Conservation (phyloP, 768 basidiomycete genomes). For the Russula sp. region DNA sequence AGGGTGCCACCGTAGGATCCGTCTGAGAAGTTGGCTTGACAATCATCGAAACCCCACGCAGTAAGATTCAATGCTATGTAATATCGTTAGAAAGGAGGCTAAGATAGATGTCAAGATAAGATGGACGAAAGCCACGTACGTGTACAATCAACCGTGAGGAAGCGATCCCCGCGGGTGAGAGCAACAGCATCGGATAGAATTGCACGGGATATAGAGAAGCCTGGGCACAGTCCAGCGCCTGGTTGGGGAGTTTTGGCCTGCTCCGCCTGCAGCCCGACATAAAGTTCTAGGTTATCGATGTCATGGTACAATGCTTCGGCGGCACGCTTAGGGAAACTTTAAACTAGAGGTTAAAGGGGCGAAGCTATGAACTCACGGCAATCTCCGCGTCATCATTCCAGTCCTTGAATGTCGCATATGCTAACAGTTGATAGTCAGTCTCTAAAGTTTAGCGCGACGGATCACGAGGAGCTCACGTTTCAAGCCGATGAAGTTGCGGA, state of each 20-base stretch:
- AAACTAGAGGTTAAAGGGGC: background rate
- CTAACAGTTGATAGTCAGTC: constrained; percentile 4
- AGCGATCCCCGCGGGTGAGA: constrained; percentile 75
- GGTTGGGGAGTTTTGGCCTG: constrained; percentile 59
- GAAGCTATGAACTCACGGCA: constrained; percentile 24
- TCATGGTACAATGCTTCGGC: constrained; percentile 66
- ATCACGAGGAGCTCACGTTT: constrained; percentile 45
- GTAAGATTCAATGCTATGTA: constrained; percentile 66
- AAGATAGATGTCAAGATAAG: background rate
- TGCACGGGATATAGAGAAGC: constrained; percentile 81
- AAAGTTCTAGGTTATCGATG: constrained; percentile 77
- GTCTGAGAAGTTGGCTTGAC: constrained; percentile 57
- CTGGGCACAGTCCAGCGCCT: constrained; percentile 77
- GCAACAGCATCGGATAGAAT: constrained; percentile 78
- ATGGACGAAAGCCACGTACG: constrained; percentile 45
- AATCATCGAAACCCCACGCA: constrained; percentile 75
- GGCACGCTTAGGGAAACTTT: constrained; percentile 43
- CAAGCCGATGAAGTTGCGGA: constrained; percentile 60
- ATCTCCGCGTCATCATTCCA: constrained; percentile 40
- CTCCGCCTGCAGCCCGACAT: constrained; percentile 57
- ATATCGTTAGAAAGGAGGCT: background rate
- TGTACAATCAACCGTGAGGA: constrained; percentile 72
- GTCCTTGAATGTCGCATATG: constrained; percentile 33
- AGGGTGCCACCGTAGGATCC: constrained; percentile 77
- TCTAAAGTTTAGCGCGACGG: background rate